Conservation (phyloP, 2,329 filamentous ascomycete genomes). For the Pezicula carpinea region DNA sequence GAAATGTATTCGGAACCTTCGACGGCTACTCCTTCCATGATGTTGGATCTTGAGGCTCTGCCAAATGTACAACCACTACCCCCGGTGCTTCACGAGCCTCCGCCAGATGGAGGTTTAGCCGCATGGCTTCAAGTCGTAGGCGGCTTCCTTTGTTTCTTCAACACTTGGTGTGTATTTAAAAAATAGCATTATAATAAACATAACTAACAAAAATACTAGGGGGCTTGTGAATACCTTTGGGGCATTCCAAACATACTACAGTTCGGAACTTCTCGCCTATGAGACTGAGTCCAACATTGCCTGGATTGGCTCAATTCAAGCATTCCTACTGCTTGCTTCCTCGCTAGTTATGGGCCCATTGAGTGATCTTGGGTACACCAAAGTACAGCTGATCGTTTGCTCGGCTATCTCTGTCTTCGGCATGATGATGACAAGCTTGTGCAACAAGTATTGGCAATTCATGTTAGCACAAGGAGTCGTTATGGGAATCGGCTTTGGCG, state of each 20-base stretch:
- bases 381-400: slow-evolving; percentile 19
- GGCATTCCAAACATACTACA: slow-evolving; percentile 31
- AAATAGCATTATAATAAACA: background rate
- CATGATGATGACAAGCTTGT: slow-evolving; percentile 57
- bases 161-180: slow-evolving; percentile 37
- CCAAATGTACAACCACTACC: too few relatives aligned
- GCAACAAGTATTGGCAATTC: slow-evolving; percentile 46
- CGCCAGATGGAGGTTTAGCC: slow-evolving; percentile 41
- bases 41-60: too few relatives aligned
- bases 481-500: slow-evolving; percentile 36
- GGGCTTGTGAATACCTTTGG: slow-evolving; percentile 18
- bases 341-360: slow-evolving; percentile 29
- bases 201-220: background rate
- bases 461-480: slow-evolving; percentile 40
- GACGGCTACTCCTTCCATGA: too few relatives aligned
- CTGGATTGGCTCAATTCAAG: slow-evolving; percentile 34
- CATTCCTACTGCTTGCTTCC: slow-evolving; percentile 22
- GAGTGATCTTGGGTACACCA: slow-evolving; percentile 34
- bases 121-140: slow-evolving; percentile 51
- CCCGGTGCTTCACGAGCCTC: background rate
- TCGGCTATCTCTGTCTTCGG: slow-evolving; percentile 40
- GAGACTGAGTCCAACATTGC: slow-evolving; percentile 22
- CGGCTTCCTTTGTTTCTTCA: slow-evolving; percentile 48
- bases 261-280: slow-evolving; percentile 21
- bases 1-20: too few relatives aligned